Conservation (phyloP, 1,284 basidiomycete genomes). For the Papiliotrema nemorosa region DNA sequence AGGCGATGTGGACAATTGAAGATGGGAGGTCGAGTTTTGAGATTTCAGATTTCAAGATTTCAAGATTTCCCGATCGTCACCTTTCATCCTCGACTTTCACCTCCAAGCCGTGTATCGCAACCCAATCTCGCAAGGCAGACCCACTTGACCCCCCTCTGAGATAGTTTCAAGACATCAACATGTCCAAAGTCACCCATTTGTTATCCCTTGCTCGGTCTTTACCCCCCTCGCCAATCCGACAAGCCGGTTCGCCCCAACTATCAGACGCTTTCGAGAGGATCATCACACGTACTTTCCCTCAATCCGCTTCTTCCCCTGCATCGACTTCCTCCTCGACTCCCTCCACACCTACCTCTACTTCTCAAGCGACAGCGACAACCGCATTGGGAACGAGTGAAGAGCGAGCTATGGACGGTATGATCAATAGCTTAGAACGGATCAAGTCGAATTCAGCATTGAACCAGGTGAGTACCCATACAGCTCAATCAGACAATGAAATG, state of each 20-base stretch:
- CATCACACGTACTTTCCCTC: constrained; percentile 25
- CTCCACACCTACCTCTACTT: not conserved
- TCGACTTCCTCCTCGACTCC: constrained; percentile 10
- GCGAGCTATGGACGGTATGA: constrained; percentile 15
- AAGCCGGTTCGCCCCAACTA: constrained; percentile 34
- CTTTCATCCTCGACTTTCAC: not conserved
- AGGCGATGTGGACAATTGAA: not conserved
- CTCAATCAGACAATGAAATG: not conserved
- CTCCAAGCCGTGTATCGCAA: not conserved
- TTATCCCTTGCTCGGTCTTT: constrained; percentile 30
- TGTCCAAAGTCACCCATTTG: constrained; percentile 20
- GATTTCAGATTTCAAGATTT: not conserved
- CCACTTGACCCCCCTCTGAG: not conserved
- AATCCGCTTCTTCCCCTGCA: constrained; percentile 7
- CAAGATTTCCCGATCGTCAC: not conserved
- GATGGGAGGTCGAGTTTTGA: not conserved
- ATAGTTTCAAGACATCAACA: not conserved
- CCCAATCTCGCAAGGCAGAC: too few species aligned
- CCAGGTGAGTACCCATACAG: constrained; percentile 24
- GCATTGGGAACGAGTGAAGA: constrained; percentile 13
- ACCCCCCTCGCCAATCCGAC: constrained; percentile 37
- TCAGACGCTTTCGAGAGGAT: constrained; percentile 34
- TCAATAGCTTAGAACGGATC: constrained; percentile 22
- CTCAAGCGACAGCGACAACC: not conserved
- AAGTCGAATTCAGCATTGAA: constrained; percentile 18